Evolutionary conservation across 306 rosid species (phyloP), one percentile per base, ranked within the genome.

Genomic region (Vachellia collinsii): DNA sequence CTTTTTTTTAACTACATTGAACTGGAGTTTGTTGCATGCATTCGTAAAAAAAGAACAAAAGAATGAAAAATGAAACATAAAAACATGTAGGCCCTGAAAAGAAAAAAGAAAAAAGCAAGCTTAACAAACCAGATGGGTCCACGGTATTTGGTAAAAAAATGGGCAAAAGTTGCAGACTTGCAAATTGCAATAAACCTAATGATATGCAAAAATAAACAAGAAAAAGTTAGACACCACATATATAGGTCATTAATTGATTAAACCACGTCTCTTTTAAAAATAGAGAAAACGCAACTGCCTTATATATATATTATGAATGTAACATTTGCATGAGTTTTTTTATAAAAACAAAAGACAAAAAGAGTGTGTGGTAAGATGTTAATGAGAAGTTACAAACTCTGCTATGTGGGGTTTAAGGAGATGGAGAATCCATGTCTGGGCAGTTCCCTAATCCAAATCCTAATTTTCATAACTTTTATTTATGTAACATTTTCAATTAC

Each of bases 351-450:
- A 53, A 23, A 22, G 13, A 59, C 34, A 22, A 59, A 66, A 73
- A 67, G 80, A 20, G 36, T 25, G 79, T 66, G 50, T 48, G 81
- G 83, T 61, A 61, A 72, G 76, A 80, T 37, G 53, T 19, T 54
- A 1, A n/a, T 50, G 76, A 29, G 37, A 41, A 41, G 1, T 41
- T 62, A 72, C 69, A 79, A 69, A 65, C 46, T 74, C 11, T 23
- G 70, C 1, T 20, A 11, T 77, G 89, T 86, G 81, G 89, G 89
- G 89, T 83, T 83, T 61, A 34, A 53, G 14, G 90, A 81, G 90
- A 81, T 87, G 86, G 34, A 78, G 81, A 12, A 87, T 87, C 87
- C 80, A 87, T 81, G 84, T 87, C 90, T 78, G 1, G 85, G 85
- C 73, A 78, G 85, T 75, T 83, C 74, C 83, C 58, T 69, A 63